Evolutionary conservation across 495 filamentous ascomycete species (phyloP), one percentile per base, ranked within the genome.

Genomic region (Choiromyces venosus): DNA sequence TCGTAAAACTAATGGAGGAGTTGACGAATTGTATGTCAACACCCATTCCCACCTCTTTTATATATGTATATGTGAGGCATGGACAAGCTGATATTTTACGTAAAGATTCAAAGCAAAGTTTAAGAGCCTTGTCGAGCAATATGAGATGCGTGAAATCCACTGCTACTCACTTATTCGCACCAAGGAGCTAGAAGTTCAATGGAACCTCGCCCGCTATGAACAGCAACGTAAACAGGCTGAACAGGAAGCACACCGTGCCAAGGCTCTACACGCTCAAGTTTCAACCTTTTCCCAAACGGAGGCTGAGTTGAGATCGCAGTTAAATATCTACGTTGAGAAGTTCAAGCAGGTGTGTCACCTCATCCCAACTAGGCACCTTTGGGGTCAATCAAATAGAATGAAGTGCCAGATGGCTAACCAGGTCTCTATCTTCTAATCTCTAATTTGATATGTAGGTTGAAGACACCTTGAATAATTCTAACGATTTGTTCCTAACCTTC

Each of bases 321-420:
- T 99, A 76, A 98, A 97, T 82, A 95, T 98, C 76, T 99, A 99
- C 76, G 96, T 98, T 12, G 95, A 99, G 82, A 99, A 99, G 83
- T 99, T 98, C 85, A 98, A 98, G 85, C 95, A 99, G 91, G 95
- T 97, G 89, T 82, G 89, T 81, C 21, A 64, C 33, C 21, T 44
- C 25, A 64, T 64, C 40, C n/a, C 65, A 73, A 52, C 52, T 21
- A 65, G 66, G 33, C 65, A 10, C 71, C 14, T 66, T 29, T 35
- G 36, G 29, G 68, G 37, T 25, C 38, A 68, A 14, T 37, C 4
- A 71, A 19, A 35, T 37, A 37, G 65, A 35, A 19, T 38, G 68
- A 68, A 67, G 37, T 35, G 66, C 16, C 38, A 65, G 37, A 40
- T 61, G 16, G 52, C 52, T 61, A 44, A 40, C 42, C 25, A 65